Evolutionary conservation across 106 monocot species (phyloP).

Genomic region (Alisma plantagoaquatica): DNA sequence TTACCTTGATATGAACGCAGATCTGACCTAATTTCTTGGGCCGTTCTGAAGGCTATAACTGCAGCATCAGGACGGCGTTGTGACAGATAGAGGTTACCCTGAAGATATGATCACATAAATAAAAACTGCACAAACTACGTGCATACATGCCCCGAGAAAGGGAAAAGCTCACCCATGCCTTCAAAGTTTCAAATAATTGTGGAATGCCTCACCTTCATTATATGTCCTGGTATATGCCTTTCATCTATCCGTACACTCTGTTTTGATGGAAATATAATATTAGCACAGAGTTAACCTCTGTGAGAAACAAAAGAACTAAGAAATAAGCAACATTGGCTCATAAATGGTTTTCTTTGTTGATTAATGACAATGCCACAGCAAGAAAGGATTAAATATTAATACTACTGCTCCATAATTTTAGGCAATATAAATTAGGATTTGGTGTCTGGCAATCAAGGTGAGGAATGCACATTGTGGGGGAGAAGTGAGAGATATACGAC

Average conservation of each 20-base stretch:
- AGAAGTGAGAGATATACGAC: no score
- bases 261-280: no score
- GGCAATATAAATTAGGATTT: no score
- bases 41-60: conserved; percentile 77
- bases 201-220: conserved; percentile 73
- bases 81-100: conserved; percentile 77
- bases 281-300: no score
- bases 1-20: conserved; percentile 89
- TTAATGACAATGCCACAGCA: background rate
- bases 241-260: conserved; percentile 92
- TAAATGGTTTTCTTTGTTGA: background rate
- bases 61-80: conserved; percentile 78
- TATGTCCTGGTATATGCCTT: conserved; percentile 72
- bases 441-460: no score
- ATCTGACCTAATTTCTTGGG: conserved; percentile 87
- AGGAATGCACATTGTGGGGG: no score
- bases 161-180: background rate
- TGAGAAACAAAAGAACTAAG: conserved; percentile 13
- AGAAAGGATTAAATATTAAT: background rate
- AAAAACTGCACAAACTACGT: no score
- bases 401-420: no score
- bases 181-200: background rate
- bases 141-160: background rate
- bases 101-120: conserved; percentile 1
- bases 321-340: background rate